Base-by-base conservation (phyloP, 129 eudicot species). In the Flaveria robusta region DNA sequence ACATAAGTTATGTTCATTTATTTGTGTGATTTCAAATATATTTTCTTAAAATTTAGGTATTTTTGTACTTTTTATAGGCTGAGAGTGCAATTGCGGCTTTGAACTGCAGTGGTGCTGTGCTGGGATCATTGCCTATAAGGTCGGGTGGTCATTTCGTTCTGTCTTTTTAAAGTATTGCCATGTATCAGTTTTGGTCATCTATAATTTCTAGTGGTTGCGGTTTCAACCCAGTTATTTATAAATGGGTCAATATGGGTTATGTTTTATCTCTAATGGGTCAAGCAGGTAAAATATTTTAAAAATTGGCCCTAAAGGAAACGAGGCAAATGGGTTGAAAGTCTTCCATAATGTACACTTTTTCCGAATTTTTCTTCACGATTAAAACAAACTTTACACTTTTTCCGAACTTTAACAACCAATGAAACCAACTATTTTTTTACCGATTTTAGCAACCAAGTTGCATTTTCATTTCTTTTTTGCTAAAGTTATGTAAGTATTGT, bases 1-100 rank as follows among this genome's bases (percentile, higher is more conserved):
- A 1, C 69, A 64, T 31, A 64, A 64, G 23, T 27, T 64, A 18
- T 64, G 45, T 66, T 34, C 29, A 39, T 41, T 66, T 64, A 4
- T 66, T n/a, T 23, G 19, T 66, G 7, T 10, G 71, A 39, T 68
- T 42, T 43, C 72, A 62, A 14, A 26, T 62, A 13, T 26, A 5
- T 65, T 16, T 65, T 74, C 13, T 37, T 59, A 10, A 26, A 22
- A 26, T 62, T 26, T 27, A 27, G 42, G 20, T 60, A 5, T 62
- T 20, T 41, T 52, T 15, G 15, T 52, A 22, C 67, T 59, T 58
- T 64, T 52, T 60, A 69, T 88, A 90, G 96, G 96, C 96, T 34
- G 93, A 90, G 74, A 83, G 89, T 80, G 96, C 96, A 68, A 90
- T 88, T 77, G 88, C 89, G n/a, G 96, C 96, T 60, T 87, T 90